Base-by-base conservation (phyloP, 2,329 filamentous ascomycete genomes). In the Pseudocercospora pini-densiflorae region DNA sequence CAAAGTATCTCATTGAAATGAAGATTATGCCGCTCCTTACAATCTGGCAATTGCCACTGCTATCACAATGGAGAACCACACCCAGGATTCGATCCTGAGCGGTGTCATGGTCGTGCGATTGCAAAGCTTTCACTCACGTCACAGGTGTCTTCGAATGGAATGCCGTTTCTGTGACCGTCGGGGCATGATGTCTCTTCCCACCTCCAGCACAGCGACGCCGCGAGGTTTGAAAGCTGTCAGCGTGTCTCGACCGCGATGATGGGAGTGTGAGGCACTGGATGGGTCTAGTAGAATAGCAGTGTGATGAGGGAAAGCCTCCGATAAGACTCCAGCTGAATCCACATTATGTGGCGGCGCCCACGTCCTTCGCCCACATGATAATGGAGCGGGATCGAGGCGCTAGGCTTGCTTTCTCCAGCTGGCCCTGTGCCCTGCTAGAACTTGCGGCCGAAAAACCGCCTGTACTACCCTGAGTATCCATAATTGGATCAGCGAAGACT, bases 21-120 rank as follows among this genome's bases (percentile, higher is more conserved):
- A 27, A 23, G 14, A 19, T 23, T n/a, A 23, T 45, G 33, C 8
- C 21, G n/a, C 8, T 43, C 58, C 79, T 71, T 74, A 83, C 81
- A 82, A 77, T 75, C 82, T 79, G 74, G 71, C 74, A 12, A 74
- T 68, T 36, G 81, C 79, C 62, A 83, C 79, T 6, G 75, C 68
- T 3, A 81, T 65, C 9, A 80, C 80, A 60, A 81, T 74, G 21
- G 55, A 53, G 45, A 54, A 63, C 64, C 64, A 66, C 10, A 81
- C 81, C 81, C 81, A 83, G 61, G 79, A 80, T 72, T 83, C 81
- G 40, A 79, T 75, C 24, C 74, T 74, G 61, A 83, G 79, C 36
- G 72, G 67, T 33, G 77, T 64, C 77, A 79, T 78, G 24, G 65
- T 67, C 21, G 45, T 24, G 36, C 40, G 31, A 23, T 2, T 47